Base-by-base conservation (phyloP, 2,329 filamentous ascomycete species). In the Aureobasidium zeae region DNA sequence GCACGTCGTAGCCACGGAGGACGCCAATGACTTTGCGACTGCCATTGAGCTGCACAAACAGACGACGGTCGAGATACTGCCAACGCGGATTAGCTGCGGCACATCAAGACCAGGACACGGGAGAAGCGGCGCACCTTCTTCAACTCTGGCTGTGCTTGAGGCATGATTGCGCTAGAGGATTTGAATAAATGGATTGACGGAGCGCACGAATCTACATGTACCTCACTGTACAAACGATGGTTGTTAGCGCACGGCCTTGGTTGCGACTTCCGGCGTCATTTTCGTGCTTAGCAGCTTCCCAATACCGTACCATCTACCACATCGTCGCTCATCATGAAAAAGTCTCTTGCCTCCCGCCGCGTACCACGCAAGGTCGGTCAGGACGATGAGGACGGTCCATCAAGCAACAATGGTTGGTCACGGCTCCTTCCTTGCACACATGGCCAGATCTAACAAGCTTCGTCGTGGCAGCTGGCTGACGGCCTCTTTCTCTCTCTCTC, bases 31-130 rank as follows among this genome's bases (percentile, higher is more conserved):
- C 89, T 68, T 94, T 96, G 64, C 91, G 84, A 66, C 88, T 94
- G 60, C 91, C 91, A 67, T 98, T 98, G 44, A 98, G 73, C 67
- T 98, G 89, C 54, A 96, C 87, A 66, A 95, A 94, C 61, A 98
- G 77, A 68, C 89, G 79, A 79, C 98, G 98, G 74, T 98, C 91
- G 68, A 98, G 87, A 68, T 98, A 98, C 91, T 98, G 57, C 37
- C 39, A 16, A 19, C n/a, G 5, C 15, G 25, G 22, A 12, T 48
- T 20, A 48, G 47, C 5, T 8, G 15, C n/a, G 25, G 39, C 39
- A 24, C 31, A 38, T 24, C 24, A 29, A 19, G 15, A 24, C 8
- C 3, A 3, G 15, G 13, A 13, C 16, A 13, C 16, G 1, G 8
- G 20, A 16, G n/a, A 33, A 7, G 8, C 5, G 26, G 61, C 62